Base-by-base conservation (phyloP, 179 eudicot species). In the Spergularia azorica region DNA sequence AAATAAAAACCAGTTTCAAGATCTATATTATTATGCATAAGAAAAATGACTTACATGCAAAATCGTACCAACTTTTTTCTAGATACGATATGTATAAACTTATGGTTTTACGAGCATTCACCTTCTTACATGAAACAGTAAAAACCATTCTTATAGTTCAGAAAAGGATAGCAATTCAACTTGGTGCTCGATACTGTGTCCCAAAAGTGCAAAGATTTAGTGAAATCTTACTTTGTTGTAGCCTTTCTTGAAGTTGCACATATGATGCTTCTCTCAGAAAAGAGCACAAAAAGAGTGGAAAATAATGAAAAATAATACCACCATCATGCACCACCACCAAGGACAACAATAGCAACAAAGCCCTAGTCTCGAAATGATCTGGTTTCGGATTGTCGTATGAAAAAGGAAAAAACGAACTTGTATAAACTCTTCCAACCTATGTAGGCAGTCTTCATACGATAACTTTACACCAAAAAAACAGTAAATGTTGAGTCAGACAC, bases 371-470 rank as follows among this genome's bases (percentile, higher is more conserved):
- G 32, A 26, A 26, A 26, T 26, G 32, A 26, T 26, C 32, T 26
- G 32, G 2, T 1, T 26, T 26, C 32, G 32, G 32, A 26, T 26
- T 26, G 32, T 26, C 32, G 32, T 26, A 26, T 26, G 32, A 26
- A 26, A 26, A 26, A 26, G 32, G 32, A 26, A 26, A 26, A 26
- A 26, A 2, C 18, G 43, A 69, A n/a, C n/a, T 5, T 26, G 46
- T 63, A 43, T 46, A 38, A 64, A 57, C 46, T 41, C 32, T 48
- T 61, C 51, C 67, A 70, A 75, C 60, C 48, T 51, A 55, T 58
- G 73, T 71, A 56, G 80, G 55, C 80, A 80, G 79, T 80, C 83
- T 17, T 57, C 73, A 80, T 65, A 80, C 83, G 83, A 73, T 57
- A 70, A 71, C 73, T 76, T 56, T 55, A 59, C 66, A 62, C 63